Conservation (phyloP, 179 eudicot genomes). For the Nepenthes alata region DNA sequence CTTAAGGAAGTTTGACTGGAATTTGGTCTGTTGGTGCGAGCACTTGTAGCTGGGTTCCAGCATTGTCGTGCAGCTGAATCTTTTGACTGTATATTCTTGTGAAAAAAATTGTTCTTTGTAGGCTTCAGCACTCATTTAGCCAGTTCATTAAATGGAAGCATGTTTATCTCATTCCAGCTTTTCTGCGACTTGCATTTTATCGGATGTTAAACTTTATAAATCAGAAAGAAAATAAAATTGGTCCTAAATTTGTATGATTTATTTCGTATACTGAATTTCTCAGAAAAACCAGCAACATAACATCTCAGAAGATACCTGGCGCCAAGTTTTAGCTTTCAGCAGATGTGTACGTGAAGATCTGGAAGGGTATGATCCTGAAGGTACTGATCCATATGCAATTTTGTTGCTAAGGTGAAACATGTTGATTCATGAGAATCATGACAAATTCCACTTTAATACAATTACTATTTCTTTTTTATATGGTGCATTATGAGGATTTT, state of each 20-base stretch:
- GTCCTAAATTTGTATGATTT: not conserved
- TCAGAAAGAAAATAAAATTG: not conserved
- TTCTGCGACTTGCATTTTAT: not conserved
- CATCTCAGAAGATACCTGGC: slow-evolving; percentile 93
- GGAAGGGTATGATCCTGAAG: slow-evolving; percentile 94
- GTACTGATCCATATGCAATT: slow-evolving; percentile 25
- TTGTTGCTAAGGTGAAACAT: not conserved
- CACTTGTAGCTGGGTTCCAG: too few relatives aligned
- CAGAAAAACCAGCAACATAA: slow-evolving; percentile 80
- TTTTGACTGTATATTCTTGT: too few relatives aligned
- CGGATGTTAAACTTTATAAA: not conserved
- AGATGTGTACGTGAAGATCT: slow-evolving; percentile 90
- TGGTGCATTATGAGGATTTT: too few relatives aligned
- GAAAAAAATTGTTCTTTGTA: too few relatives aligned
- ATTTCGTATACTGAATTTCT: slow-evolving; percentile 9
- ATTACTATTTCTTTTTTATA: too few relatives aligned
- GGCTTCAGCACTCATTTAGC: too few relatives aligned
- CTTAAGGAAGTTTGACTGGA: too few relatives aligned
- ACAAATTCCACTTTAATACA: too few relatives aligned
- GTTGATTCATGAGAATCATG: not conserved
- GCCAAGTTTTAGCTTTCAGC: slow-evolving; percentile 84
- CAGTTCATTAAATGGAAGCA: not conserved
- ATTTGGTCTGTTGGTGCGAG: too few relatives aligned
- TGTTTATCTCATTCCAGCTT: not conserved
- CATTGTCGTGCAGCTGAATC: too few relatives aligned